A percentile compares a stretch with the other conserved stretches of the same genome.
These are phyloP conservation scores for Xerocomus subilludens DNA, from an alignment of 1,284 basidiomycete genomes.

Conservation along the genomic window DNA sequence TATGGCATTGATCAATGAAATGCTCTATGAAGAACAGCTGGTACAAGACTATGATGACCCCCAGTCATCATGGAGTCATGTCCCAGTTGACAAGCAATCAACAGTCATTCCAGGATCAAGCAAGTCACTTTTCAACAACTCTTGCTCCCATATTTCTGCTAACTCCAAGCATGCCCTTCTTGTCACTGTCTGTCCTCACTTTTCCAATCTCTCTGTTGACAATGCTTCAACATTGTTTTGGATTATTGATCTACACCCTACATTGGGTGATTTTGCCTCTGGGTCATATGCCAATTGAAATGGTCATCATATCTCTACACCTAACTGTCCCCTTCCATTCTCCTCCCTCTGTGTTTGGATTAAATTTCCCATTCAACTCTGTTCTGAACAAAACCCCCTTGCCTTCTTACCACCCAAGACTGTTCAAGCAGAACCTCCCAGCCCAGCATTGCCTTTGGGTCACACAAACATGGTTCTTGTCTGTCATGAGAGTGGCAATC, in stretches of 20 bases:
- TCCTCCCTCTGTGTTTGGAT: neutral
- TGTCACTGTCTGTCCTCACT: neutral
- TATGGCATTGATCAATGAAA: neutral
- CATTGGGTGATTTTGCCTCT: neutral
- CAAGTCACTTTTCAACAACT: slow-evolving; percentile 12
- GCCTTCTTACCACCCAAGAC: neutral
- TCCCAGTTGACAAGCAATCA: neutral
- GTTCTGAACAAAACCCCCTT: neutral
- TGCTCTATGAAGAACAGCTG: slow-evolving; percentile 8
- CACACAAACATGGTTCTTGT: neutral
- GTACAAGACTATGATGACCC: neutral
- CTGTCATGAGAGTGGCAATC: neutral
- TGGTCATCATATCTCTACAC: neutral
- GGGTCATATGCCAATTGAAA: neutral
- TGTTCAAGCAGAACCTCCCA: neutral
- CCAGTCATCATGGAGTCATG: neutral
- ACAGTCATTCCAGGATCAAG: neutral
- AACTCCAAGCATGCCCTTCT: neutral
- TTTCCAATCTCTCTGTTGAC: neutral
- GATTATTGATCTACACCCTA: neutral
- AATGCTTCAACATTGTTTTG: neutral
- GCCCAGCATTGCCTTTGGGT: neutral
- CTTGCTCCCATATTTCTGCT: slow-evolving; percentile 11
- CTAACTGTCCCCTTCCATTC: neutral
- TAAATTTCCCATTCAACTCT: neutral